Percentiles rank a stretch among this genome's conserved stretches.
Conservation (phyloP, 345 rosid genomes). For the Angophora floribunda region DNA sequence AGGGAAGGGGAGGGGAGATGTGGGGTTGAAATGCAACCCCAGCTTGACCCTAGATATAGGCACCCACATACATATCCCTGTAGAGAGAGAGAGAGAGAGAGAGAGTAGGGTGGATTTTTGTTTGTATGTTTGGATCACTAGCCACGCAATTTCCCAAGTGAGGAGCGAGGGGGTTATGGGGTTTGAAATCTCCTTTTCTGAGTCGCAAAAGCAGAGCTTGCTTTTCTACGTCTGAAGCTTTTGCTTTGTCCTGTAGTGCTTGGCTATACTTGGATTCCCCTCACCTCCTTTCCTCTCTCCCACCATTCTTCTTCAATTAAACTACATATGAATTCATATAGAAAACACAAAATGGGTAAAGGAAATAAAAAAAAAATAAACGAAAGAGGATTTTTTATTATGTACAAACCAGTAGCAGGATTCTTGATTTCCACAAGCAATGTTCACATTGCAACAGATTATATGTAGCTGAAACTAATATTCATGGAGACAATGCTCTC, state of each 20-base stretch:
- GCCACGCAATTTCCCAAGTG: slow-evolving; percentile 10
- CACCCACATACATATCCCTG: not conserved
- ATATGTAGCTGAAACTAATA: not conserved
- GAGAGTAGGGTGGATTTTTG: not conserved
- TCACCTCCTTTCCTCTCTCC: not conserved
- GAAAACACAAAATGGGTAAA: not conserved
- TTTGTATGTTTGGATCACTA: not conserved
- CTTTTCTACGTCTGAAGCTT: not conserved
- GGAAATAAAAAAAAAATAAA: not conserved
- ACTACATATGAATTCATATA: not conserved
- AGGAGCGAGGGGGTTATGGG: slow-evolving; percentile 10
- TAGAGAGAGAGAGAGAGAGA: not conserved
- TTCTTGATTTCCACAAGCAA: not conserved
- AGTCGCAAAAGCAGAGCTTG: slow-evolving; percentile 33
- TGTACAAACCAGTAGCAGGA: not conserved
- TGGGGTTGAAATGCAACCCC: slow-evolving; percentile 36
- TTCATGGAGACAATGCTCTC: not conserved
- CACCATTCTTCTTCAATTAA: not conserved
- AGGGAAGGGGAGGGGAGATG: slow-evolving; percentile 36
- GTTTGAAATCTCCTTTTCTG: slow-evolving; percentile 49
- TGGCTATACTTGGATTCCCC: slow-evolving; percentile 8
- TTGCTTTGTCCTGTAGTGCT: slow-evolving; percentile 6
- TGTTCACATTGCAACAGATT: not conserved
- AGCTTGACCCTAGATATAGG: slow-evolving; percentile 46
- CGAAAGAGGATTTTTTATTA: not conserved